phyloP scores from a whole-genome alignment of 2,329 filamentous ascomycete genomes.

The Verticillium longisporum region DNA sequence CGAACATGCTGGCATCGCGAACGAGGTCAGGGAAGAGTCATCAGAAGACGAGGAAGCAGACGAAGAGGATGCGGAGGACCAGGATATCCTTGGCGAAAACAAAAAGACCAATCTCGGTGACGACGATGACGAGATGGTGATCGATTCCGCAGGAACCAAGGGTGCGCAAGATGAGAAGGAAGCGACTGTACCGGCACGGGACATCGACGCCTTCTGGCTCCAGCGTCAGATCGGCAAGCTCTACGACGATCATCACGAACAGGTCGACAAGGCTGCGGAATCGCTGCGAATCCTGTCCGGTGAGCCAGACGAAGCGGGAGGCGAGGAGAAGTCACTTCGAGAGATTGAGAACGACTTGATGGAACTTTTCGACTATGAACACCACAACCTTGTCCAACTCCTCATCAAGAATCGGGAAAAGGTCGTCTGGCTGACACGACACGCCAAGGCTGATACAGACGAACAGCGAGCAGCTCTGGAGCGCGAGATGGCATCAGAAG shows the following conservation, averaged over 20 bases:
- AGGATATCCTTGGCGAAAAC: constrained; percentile 21
- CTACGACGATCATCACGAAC: constrained; percentile 86
- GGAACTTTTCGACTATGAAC: constrained; percentile 96
- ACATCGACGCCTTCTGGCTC: constrained; percentile 96
- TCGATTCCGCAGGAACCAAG: constrained; percentile 58
- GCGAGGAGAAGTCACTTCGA: constrained; percentile 76
- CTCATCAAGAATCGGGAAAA: constrained; percentile 89
- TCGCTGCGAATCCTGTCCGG: constrained; percentile 79
- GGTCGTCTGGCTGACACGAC: constrained; percentile 88
- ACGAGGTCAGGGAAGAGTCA: constrained; percentile 83
- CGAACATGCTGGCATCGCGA: constrained; percentile 66
- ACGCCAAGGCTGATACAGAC: constrained; percentile 75
- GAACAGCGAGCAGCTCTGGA: constrained; percentile 72
- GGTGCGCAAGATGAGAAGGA: constrained; percentile 40
- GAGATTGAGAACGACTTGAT: constrained; percentile 98
- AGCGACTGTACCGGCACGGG: constrained; percentile 68
- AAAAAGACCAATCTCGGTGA: constrained; percentile 43
- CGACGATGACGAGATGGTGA: constrained; percentile 80
- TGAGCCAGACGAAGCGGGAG: constrained; percentile 60
- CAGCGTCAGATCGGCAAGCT: constrained; percentile 85
- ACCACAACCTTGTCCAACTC: constrained; percentile 86
- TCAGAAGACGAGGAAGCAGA: constrained; percentile 72
- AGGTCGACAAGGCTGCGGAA: constrained; percentile 85
- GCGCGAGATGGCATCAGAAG: constrained; percentile 85
- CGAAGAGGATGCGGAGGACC: constrained; percentile 54